These are phyloP conservation scores for Biscogniauxia sp. DNA, from an alignment of 2,329 filamentous ascomycete species.

Conservation along the genomic window DNA sequence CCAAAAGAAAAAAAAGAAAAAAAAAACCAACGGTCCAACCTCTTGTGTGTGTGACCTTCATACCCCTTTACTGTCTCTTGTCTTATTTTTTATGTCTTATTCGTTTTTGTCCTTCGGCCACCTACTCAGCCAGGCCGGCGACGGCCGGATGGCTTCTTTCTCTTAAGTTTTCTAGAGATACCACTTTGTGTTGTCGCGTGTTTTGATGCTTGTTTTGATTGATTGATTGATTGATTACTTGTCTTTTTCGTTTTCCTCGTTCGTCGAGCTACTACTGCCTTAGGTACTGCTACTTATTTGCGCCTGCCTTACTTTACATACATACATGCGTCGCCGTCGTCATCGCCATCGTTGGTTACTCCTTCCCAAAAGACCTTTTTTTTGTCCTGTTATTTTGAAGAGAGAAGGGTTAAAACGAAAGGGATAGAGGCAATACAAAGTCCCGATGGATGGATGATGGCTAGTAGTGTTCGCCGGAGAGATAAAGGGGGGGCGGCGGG, in stretches of 20 bases:
- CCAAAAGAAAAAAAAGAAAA: neutral
- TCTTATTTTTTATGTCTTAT: neutral
- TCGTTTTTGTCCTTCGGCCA: neutral
- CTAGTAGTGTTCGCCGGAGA: no score
- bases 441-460: no score
- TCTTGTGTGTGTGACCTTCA: neutral
- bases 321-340: no score
- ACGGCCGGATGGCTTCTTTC: neutral
- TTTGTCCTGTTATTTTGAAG: no score
- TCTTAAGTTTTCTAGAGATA: slow-evolving; percentile 27
- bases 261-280: no score
- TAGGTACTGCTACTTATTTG: no score
- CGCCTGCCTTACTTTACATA: no score
- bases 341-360: no score
- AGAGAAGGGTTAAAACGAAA: no score
- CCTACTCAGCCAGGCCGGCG: neutral
- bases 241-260: neutral
- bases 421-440: no score
- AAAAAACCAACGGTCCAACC: neutral
- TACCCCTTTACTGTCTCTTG: neutral
- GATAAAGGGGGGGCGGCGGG: no score
- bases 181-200: slow-evolving; percentile 21
- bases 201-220: slow-evolving; percentile 4
- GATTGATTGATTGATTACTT: neutral
- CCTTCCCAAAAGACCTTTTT: no score